Evolutionary conservation across 768 basidiomycete species (phyloP).

Genomic region (Cytidiella melzeri): DNA sequence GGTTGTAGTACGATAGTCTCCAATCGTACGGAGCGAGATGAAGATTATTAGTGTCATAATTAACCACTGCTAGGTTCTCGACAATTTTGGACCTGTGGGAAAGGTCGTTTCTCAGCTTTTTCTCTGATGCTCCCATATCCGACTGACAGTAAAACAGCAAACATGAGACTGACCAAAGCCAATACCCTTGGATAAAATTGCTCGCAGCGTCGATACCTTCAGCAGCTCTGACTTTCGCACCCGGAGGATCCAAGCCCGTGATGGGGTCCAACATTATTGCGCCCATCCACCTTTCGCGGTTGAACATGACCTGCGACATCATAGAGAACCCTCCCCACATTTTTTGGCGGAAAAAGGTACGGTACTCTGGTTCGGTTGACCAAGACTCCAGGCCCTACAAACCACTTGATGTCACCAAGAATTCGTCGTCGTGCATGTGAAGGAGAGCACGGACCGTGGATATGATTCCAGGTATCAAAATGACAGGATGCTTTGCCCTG

Average conservation of each 20-base stretch:
- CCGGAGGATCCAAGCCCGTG: conserved; percentile 86
- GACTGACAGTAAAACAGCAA: too few relatives aligned
- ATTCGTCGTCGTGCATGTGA: neutral
- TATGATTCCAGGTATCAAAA: conserved; percentile 86
- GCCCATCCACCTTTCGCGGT: conserved; percentile 83
- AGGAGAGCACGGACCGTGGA: conserved; percentile 53
- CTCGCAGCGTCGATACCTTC: conserved; percentile 91
- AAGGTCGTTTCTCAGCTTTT: too few relatives aligned
- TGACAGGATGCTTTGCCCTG: conserved; percentile 67
- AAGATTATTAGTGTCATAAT: conserved; percentile 89
- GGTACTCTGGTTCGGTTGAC: conserved; percentile 82
- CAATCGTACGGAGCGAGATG: conserved; percentile 87
- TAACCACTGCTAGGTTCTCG: conserved; percentile 88
- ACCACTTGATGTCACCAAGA: neutral
- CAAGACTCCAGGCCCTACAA: conserved; percentile 82
- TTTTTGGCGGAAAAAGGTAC: conserved; percentile 89
- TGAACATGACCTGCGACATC: conserved; percentile 78
- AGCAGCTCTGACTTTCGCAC: conserved; percentile 82
- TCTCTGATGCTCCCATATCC: neutral
- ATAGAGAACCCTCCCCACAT: conserved; percentile 76
- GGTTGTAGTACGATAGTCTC: conserved; percentile 82
- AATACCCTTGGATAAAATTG: conserved; percentile 84
- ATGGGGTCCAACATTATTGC: conserved; percentile 87
- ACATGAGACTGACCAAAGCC: conserved; percentile 65
- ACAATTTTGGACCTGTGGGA: conserved; percentile 76